phyloP scores from a whole-genome alignment of 2,329 filamentous ascomycete genomes.

The Diplocarpon rosae region DNA sequence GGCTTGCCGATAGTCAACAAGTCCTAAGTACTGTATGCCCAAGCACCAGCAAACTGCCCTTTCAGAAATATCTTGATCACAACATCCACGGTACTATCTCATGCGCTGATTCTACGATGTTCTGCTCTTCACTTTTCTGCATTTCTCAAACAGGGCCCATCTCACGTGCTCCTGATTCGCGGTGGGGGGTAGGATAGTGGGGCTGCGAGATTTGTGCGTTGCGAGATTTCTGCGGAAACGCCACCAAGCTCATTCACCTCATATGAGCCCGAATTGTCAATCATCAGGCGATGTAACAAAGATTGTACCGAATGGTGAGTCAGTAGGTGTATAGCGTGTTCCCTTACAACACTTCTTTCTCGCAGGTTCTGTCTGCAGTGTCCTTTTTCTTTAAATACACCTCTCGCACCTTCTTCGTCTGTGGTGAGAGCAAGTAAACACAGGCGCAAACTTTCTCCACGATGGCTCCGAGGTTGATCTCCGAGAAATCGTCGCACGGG shows the following conservation, averaged over 20 bases:
- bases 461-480: neutral
- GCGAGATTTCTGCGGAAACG: slow-evolving; percentile 7
- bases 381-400: slow-evolving; percentile 3
- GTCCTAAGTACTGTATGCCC: too few species aligned
- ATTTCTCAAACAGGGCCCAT: too few species aligned
- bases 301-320: neutral
- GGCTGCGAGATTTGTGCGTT: slow-evolving; percentile 9
- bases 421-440: neutral
- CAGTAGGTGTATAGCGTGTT: too few species aligned
- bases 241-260: slow-evolving; percentile 2
- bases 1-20: too few species aligned
- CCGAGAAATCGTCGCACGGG: neutral
- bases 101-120: too few species aligned
- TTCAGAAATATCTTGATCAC: too few species aligned
- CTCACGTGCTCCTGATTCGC: too few species aligned
- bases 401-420: neutral
- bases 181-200: too few species aligned
- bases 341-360: too few species aligned
- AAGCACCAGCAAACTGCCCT: slow-evolving; percentile 10
- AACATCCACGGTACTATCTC: too few species aligned
- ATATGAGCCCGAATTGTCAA: slow-evolving; percentile 1
- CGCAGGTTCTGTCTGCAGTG: too few species aligned
- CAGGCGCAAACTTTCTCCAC: neutral
- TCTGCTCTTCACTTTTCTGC: too few species aligned
- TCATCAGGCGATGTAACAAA: neutral